Evolutionary conservation across 2,329 filamentous ascomycete species (phyloP).

Genomic region (Corynespora cassiicola): DNA sequence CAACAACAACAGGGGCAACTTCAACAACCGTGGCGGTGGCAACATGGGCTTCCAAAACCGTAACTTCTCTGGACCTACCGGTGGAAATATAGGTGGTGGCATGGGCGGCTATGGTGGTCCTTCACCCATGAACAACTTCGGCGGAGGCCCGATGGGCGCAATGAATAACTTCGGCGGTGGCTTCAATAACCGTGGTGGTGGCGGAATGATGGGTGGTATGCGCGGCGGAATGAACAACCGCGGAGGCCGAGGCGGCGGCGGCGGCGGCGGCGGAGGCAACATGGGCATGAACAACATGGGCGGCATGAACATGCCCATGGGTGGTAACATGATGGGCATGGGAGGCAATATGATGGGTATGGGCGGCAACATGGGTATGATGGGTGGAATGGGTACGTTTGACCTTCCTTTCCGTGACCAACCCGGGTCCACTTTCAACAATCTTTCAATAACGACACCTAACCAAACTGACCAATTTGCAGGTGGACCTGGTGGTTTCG

Average conservation of each 20-base stretch:
- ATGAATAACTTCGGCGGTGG: conserved; percentile 47
- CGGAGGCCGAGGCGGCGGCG: conserved; percentile 42
- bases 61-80: conserved; percentile 43
- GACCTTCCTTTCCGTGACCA: conserved; percentile 1
- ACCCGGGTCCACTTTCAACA: no score
- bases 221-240: conserved; percentile 57
- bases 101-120: conserved; percentile 54
- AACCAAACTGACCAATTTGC: no score
- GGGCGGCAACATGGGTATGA: conserved; percentile 49
- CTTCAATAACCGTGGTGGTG: conserved; percentile 57
- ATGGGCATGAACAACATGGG: conserved; percentile 47
- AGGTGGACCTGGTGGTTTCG: conserved; percentile 61
- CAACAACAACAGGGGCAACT: conserved; percentile 40
- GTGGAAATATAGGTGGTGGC: conserved; percentile 45
- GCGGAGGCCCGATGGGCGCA: conserved; percentile 35
- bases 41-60: conserved; percentile 44
- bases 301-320: conserved; percentile 45
- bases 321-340: conserved; percentile 52
- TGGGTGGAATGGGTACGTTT: conserved; percentile 40
- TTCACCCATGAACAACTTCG: conserved; percentile 55
- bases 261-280: conserved; percentile 41
- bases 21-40: conserved; percentile 36
- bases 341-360: conserved; percentile 58
- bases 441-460: no score
- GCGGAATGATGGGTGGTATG: conserved; percentile 45